Evolutionary conservation across 1,284 basidiomycete genomes (phyloP).

Genomic region (Fomitopsis pinicola): DNA sequence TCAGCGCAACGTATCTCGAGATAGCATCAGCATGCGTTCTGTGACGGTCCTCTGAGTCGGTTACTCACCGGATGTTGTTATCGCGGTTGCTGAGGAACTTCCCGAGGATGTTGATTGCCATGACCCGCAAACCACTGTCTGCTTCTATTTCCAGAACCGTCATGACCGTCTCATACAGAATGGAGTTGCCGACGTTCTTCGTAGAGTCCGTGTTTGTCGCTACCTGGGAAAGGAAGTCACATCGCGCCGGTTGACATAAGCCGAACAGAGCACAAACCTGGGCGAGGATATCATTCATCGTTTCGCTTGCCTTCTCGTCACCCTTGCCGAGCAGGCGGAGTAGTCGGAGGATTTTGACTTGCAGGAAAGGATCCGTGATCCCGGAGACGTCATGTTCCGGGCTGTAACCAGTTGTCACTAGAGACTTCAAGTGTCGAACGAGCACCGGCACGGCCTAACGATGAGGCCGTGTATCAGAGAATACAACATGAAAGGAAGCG

Average conservation of each 20-base stretch:
- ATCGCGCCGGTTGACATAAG: neutral
- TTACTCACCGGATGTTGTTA: conserved; percentile 91
- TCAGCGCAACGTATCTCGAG: conserved; percentile 90
- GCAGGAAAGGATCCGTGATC: conserved; percentile 98
- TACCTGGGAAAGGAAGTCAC: conserved; percentile 49
- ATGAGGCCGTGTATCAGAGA: neutral
- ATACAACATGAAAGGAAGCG: neutral
- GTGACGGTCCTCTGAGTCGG: too few species aligned
- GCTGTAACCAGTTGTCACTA: conserved; percentile 96
- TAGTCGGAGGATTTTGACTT: conserved; percentile 96
- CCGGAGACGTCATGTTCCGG: conserved; percentile 99
- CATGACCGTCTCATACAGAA: conserved; percentile 96
- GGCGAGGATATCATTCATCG: conserved; percentile 98
- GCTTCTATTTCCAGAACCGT: conserved; percentile 99
- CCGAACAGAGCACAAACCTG: conserved; percentile 49
- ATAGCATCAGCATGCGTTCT: neutral
- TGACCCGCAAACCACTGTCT: conserved; percentile 91
- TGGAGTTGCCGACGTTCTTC: conserved; percentile 98
- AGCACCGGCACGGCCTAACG: conserved; percentile 85
- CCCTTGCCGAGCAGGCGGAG: conserved; percentile 86
- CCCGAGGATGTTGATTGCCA: conserved; percentile 99
- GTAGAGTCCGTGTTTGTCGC: conserved; percentile 98
- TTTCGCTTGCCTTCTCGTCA: conserved; percentile 85
- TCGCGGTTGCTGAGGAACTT: conserved; percentile 98
- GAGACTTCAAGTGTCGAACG: conserved; percentile 92